phyloP scores from a whole-genome alignment of 176 grass and related monocot genomes.

The Echinochloa phyllopogon region DNA sequence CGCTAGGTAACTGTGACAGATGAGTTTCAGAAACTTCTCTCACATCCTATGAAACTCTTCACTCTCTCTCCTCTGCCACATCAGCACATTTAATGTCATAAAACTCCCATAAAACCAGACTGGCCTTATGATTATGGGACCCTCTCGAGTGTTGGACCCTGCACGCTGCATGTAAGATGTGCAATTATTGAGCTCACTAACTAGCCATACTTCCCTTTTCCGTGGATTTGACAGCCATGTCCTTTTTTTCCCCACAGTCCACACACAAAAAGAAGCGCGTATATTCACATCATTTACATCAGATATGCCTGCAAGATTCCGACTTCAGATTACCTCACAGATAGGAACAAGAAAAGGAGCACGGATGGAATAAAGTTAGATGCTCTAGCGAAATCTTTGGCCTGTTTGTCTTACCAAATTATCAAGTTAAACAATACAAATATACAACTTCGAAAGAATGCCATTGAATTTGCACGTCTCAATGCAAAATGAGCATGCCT shows the following conservation, averaged over 20 bases:
- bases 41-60: no score
- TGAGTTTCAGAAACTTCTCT: no score
- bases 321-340: constrained; percentile 13
- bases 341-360: constrained; percentile 21
- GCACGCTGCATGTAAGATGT: constrained; percentile 39
- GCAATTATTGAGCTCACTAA: constrained; percentile 45
- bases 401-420: background rate
- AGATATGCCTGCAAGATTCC: constrained; percentile 31
- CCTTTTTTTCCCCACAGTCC: constrained; percentile 24
- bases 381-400: constrained; percentile 29
- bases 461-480: background rate
- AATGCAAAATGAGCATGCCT: no score
- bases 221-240: constrained; percentile 44
- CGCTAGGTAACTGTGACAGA: no score
- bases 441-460: background rate
- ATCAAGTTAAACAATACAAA: background rate
- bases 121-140: background rate
- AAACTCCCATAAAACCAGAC: no score
- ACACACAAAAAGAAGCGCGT: constrained; percentile 2
- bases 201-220: constrained; percentile 14
- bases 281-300: constrained; percentile 30
- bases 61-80: no score
- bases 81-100: no score
- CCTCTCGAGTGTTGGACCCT: background rate
- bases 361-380: constrained; percentile 42